Evolutionary conservation across 2,329 filamentous ascomycete species (phyloP).

Genomic region (Aureobasidium sp.): DNA sequence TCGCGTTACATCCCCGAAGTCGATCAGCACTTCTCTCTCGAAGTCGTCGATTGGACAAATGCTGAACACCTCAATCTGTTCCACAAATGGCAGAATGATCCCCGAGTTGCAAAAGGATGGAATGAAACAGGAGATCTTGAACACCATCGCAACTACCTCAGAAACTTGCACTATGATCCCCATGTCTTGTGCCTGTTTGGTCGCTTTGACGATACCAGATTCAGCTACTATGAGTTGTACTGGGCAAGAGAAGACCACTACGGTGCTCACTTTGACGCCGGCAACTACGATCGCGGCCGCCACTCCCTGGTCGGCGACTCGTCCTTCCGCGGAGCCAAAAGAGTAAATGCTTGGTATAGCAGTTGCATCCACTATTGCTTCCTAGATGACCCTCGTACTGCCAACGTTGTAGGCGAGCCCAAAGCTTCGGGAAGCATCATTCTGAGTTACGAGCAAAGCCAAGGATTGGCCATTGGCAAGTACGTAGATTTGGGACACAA

Average conservation of each 20-base stretch:
- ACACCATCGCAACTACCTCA: conserved; percentile 65
- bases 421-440: conserved; percentile 64
- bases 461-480: conserved; percentile 61
- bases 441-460: conserved; percentile 66
- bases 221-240: conserved; percentile 76
- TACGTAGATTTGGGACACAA: conserved; percentile 37
- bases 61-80: conserved; percentile 61
- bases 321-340: conserved; percentile 47
- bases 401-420: conserved; percentile 59
- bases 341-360: conserved; percentile 53
- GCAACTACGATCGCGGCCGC: conserved; percentile 52
- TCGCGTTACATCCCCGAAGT: conserved; percentile 73
- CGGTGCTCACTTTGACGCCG: conserved; percentile 51
- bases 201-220: conserved; percentile 61
- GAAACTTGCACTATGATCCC: conserved; percentile 60
- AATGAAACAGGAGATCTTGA: conserved; percentile 71
- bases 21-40: conserved; percentile 68
- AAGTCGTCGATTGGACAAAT: conserved; percentile 62
- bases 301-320: conserved; percentile 54
- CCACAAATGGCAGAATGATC: conserved; percentile 77
- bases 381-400: conserved; percentile 51
- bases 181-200: conserved; percentile 66
- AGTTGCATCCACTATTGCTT: conserved; percentile 54
- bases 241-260: conserved; percentile 64
- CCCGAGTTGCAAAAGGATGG: conserved; percentile 72